A percentile compares a stretch with the other conserved stretches of the same genome.
Evolutionary conservation across 768 basidiomycete genomes (phyloP).

Genomic region (Agrocybe chaxingu): DNA sequence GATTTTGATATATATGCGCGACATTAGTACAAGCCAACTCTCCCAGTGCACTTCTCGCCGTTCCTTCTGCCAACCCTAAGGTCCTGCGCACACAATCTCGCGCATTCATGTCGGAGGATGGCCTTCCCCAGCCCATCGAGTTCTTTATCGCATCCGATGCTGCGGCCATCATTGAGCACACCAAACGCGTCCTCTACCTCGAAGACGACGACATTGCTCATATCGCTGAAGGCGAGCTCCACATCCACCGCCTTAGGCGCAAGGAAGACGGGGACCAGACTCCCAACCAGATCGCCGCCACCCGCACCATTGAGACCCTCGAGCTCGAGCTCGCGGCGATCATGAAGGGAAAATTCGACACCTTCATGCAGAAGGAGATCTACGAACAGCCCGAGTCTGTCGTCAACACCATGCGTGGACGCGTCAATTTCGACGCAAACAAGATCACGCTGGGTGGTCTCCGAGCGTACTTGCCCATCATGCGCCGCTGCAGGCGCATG

Average conservation of each 20-base stretch:
- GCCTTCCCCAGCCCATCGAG: constrained; percentile 97
- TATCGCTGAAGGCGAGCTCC: constrained; percentile 93
- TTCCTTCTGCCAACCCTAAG: constrained; percentile 65
- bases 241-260: constrained; percentile 96
- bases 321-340: constrained; percentile 99
- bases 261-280: constrained; percentile 69
- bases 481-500: constrained; percentile 90
- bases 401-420: constrained; percentile 99
- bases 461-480: constrained; percentile 92
- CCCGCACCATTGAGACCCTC: constrained; percentile 95
- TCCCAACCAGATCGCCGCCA: constrained; percentile 60
- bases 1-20: constrained; percentile 7
- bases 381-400: constrained; percentile 99
- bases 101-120: constrained; percentile 98
- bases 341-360: constrained; percentile 99
- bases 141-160: constrained; percentile 99
- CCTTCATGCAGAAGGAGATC: constrained; percentile 99
- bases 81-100: constrained; percentile 92
- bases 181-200: constrained; percentile 96
- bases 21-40: constrained; percentile 45
- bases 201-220: constrained; percentile 99
- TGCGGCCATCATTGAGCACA: constrained; percentile 95
- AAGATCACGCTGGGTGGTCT: constrained; percentile 93
- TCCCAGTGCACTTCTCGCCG: constrained; percentile 60
- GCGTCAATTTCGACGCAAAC: constrained; percentile 95